Conservation (phyloP, 495 filamentous ascomycete genomes). For the Letharia columbiana region DNA sequence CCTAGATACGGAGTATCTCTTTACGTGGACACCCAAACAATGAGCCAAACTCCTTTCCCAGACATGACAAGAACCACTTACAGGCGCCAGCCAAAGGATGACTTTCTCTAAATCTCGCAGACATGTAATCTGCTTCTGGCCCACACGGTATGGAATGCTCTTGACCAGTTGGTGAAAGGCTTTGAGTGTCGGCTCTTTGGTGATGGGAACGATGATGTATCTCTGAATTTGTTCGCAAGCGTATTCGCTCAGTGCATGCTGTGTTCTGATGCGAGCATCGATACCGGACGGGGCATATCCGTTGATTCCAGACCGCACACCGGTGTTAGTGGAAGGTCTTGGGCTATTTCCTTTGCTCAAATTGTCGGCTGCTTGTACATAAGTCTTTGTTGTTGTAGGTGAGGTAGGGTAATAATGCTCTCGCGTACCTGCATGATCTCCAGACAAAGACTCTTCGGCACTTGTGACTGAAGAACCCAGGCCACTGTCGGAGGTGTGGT, state of each 20-base stretch:
- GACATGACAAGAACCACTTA: slow-evolving; percentile 51
- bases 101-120: slow-evolving; percentile 87
- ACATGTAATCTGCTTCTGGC: slow-evolving; percentile 70
- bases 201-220: slow-evolving; percentile 49
- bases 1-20: slow-evolving; percentile 64
- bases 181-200: slow-evolving; percentile 44
- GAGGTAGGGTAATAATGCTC: slow-evolving; percentile 3
- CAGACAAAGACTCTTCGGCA: slow-evolving; percentile 26
- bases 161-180: slow-evolving; percentile 70
- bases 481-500: slow-evolving; percentile 44
- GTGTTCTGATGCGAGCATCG: slow-evolving; percentile 26
- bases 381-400: slow-evolving; percentile 12
- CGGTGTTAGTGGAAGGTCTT: slow-evolving; percentile 15
- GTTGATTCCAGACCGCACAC: slow-evolving; percentile 38
- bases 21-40: slow-evolving; percentile 48
- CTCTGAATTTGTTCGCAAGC: slow-evolving; percentile 50
- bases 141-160: slow-evolving; percentile 66
- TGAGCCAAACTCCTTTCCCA: slow-evolving; percentile 56
- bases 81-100: slow-evolving; percentile 74
- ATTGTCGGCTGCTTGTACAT: slow-evolving; percentile 22
- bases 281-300: slow-evolving; percentile 30
- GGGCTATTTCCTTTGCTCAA: slow-evolving; percentile 6
- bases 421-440: slow-evolving; percentile 25
- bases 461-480: slow-evolving; percentile 49
- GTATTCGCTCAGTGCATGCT: slow-evolving; percentile 40